Evolutionary conservation across 192 early-diverging fungal genomes (phyloP).

Genomic region (Coemansia sp.): DNA sequence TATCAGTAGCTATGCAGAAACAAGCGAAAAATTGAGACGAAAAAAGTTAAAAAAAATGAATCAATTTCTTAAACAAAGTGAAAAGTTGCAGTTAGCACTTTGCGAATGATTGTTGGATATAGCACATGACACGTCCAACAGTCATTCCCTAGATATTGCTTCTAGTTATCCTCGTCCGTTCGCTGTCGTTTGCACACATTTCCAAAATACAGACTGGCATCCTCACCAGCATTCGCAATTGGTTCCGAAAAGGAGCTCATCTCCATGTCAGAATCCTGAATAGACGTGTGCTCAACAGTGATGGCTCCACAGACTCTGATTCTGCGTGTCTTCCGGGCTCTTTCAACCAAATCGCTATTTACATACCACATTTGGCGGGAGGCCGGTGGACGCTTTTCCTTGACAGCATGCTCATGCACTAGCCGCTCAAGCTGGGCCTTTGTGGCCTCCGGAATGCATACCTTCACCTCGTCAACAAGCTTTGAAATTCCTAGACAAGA

Average conservation of each 20-base stretch:
- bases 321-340: slow-evolving; percentile 6
- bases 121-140: background rate
- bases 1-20: background rate
- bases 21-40: background rate
- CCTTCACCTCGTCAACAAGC: slow-evolving; percentile 41
- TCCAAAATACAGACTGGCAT: background rate
- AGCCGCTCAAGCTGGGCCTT: slow-evolving; percentile 52
- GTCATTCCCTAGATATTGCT: background rate
- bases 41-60: background rate
- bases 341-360: slow-evolving; percentile 25
- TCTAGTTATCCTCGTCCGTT: slow-evolving; percentile 1
- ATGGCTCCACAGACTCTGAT: background rate
- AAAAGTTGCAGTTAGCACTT: background rate
- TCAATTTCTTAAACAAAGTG: background rate
- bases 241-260: background rate
- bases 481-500: slow-evolving; percentile 34
- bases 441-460: slow-evolving; percentile 24
- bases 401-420: slow-evolving; percentile 46
- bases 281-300: background rate
- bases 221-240: background rate
- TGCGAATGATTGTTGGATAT: background rate
- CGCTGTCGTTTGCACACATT: slow-evolving; percentile 21
- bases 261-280: background rate
- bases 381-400: slow-evolving; percentile 45
- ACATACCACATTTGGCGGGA: slow-evolving; percentile 47